Evolutionary conservation across 106 monocot species (phyloP).

Genomic region (Alisma plantagoaquatica): DNA sequence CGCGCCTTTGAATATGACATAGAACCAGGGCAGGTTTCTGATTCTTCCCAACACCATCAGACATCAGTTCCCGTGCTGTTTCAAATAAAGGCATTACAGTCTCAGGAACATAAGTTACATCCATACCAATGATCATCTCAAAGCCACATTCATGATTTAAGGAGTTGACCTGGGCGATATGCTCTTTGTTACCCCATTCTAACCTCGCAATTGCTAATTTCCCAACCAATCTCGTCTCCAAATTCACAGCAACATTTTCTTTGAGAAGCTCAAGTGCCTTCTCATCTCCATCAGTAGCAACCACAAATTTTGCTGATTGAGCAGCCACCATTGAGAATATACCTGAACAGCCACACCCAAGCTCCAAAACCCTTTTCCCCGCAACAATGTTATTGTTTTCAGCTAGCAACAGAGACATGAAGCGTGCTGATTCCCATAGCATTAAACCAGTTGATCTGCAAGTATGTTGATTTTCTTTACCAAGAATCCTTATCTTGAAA

Average conservation of each 20-base stretch:
- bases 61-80: constrained; percentile 62
- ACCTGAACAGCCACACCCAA: constrained; percentile 86
- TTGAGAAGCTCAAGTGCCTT: constrained; percentile 54
- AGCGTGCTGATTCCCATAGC: constrained; percentile 83
- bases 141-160: constrained; percentile 19
- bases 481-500: constrained; percentile 55
- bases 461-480: constrained; percentile 80
- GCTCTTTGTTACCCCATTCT: constrained; percentile 60
- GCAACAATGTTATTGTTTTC: constrained; percentile 64
- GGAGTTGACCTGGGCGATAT: constrained; percentile 32
- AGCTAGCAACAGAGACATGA: constrained; percentile 60
- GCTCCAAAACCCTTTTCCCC: constrained; percentile 67
- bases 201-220: constrained; percentile 47
- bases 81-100: constrained; percentile 69
- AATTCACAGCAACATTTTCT: constrained; percentile 44
- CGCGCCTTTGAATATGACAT: constrained; percentile 74
- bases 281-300: constrained; percentile 78
- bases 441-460: constrained; percentile 93
- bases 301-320: constrained; percentile 47
- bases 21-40: constrained; percentile 45
- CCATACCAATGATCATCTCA: constrained; percentile 81
- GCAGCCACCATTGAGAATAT: constrained; percentile 87
- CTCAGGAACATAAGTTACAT: constrained; percentile 63
- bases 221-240: constrained; percentile 19
- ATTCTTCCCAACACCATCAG: constrained; percentile 3